A percentile compares a stretch with the other conserved stretches of the same genome.
Evolutionary conservation across 2,329 filamentous ascomycete genomes (phyloP).

Genomic region (Aureobasidium subglaciale): DNA sequence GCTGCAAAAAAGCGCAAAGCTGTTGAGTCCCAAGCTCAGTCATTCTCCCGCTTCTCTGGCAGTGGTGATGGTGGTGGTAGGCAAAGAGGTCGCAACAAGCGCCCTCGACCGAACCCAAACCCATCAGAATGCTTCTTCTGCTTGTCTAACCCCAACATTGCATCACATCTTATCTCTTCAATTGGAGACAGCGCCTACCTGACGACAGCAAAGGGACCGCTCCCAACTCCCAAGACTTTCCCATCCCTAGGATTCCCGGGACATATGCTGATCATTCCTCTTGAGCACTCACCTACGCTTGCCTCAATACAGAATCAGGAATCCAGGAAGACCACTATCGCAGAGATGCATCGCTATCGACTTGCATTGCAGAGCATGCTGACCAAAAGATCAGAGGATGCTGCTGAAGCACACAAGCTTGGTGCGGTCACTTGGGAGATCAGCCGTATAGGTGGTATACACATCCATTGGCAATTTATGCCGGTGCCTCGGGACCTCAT

Average conservation of each 20-base stretch:
- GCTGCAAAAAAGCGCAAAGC: slow-evolving; percentile 48
- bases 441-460: slow-evolving; percentile 70
- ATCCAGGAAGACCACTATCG: slow-evolving; percentile 50
- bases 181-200: slow-evolving; percentile 84
- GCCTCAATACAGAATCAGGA: slow-evolving; percentile 56
- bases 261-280: slow-evolving; percentile 86
- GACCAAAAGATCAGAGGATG: slow-evolving; percentile 13
- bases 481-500: slow-evolving; percentile 66
- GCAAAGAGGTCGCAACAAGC: slow-evolving; percentile 36
- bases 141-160: slow-evolving; percentile 75
- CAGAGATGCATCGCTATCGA: slow-evolving; percentile 80
- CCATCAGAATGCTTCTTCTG: slow-evolving; percentile 92
- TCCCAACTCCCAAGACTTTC: slow-evolving; percentile 67
- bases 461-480: slow-evolving; percentile 90
- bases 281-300: slow-evolving; percentile 73
- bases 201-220: slow-evolving; percentile 84
- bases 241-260: slow-evolving; percentile 66
- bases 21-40: slow-evolving; percentile 26
- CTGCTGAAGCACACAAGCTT: slow-evolving; percentile 40
- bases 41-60: slow-evolving; percentile 49
- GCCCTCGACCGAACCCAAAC: slow-evolving; percentile 29
- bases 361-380: slow-evolving; percentile 74
- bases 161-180: slow-evolving; percentile 80
- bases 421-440: slow-evolving; percentile 92
- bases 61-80: slow-evolving; percentile 37